Evolutionary conservation across 306 rosid genomes (phyloP), one percentile per base, ranked within the genome.

Genomic region (Glycine soja): DNA sequence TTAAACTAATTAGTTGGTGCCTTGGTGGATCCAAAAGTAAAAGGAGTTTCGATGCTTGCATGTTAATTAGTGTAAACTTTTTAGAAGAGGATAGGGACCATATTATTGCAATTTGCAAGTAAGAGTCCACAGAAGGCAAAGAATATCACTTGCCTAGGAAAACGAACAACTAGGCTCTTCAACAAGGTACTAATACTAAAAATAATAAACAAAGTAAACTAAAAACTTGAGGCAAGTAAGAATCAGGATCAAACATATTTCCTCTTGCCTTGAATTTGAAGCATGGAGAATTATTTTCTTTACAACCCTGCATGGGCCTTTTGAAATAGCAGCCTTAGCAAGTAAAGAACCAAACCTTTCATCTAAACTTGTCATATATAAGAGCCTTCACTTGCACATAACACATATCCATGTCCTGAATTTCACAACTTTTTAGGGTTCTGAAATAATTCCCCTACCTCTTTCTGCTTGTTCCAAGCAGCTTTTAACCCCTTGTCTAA

Each of bases 331-430:
- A 89, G 77, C 87, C 88, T 90, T 84, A 10, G 84, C 97, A 96
- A 93, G 99, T 76, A 96, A 96, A 90, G 99, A 90, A 96, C 91
- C 85, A 50, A 82, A 85, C 82, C 65, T 66, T 82, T 61, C 73
- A 53, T 72, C 57, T 32, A n/a, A 38, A 38, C 6, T 78, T 57
- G 68, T 30, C 84, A 54, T 70, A 80, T 59, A 78, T 45, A 19
- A 83, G 67, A 74, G 54, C 76, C 30, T 19, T 75, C 73, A 32
- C 85, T 61, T 80, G 58, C 81, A 74, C 79, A 53, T 6, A 70
- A 77, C 81, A 56, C 80, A 81, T 48, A 24, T 36, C 61, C 48
- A 12, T 57, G 3, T 76, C 15, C 72, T 58, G 40, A 6, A 12
- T 68, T 85, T 65, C 57, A n/a, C 18, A 78, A 61, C 80, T 69